Evolutionary conservation across 805 yeast genomes (phyloP), one percentile per base, ranked within the genome.

Genomic region (Ogataea trehalophila): DNA sequence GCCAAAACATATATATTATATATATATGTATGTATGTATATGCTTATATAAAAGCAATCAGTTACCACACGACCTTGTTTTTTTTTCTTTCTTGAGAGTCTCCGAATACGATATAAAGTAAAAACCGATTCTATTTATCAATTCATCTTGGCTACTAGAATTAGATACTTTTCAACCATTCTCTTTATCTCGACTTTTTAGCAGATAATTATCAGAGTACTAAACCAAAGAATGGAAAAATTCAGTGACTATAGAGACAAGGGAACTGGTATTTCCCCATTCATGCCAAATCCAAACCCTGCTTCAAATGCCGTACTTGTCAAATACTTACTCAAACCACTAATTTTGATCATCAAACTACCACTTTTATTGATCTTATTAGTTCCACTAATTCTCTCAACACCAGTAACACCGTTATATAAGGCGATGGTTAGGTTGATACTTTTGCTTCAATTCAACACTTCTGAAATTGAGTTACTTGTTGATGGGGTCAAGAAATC

Each of bases 241-340:
- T 90, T 80, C 68, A 81, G 94, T 23, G 76, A 77, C 51, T 89
- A 87, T 83, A 76, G 96, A 65, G 97, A 89, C 61, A 86, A 82
- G 52, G 94, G 92, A 5, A 90, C 97, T 1, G 97, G 97, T n/a
- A 86, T 90, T 34, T 83, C 95, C 0, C 97, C 97, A 3, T 89
- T 88, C 55, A 71, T 85, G 68, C 95, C 95, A 1, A 54, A 62
- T 0, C 55, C 68, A n/a, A 50, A 62, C 38, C 61, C 73, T 7
- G 44, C 46, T 11, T 34, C 44, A 26, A 48, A 43, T 6, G 46
- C 36, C 15, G 31, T 36, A 7, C 4, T 52, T 2, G 26, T 43
- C 16, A 51, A 31, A 16, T 53, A 44, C 42, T 29, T 50, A 2
- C 15, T 48, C 6, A 52, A 53, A n/a, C 69, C 52, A 29, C 41